phyloP scores from a whole-genome alignment of 2,329 filamentous ascomycete species.

The Penicillium sp. region DNA sequence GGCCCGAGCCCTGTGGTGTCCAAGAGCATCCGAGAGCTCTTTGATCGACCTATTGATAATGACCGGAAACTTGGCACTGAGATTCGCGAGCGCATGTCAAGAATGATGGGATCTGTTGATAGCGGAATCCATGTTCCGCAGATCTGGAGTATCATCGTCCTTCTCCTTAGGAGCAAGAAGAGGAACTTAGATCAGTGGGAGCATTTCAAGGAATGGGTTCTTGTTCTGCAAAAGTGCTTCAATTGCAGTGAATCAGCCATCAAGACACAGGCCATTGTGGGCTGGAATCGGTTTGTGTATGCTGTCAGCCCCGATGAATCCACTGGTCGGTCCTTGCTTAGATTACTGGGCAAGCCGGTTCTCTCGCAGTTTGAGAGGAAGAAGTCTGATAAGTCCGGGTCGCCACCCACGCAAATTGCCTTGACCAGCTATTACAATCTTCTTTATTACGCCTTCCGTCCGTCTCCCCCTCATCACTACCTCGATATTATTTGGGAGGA shows the following conservation, averaged over 20 bases:
- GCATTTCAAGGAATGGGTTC: constrained; percentile 71
- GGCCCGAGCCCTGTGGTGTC: constrained; percentile 68
- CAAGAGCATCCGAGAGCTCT: constrained; percentile 57
- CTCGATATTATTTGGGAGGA: constrained; percentile 77
- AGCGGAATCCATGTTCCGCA: constrained; percentile 70
- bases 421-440: constrained; percentile 76
- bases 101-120: constrained; percentile 62
- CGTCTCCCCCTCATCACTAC: constrained; percentile 62
- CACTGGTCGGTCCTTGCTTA: constrained; percentile 55
- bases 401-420: constrained; percentile 55
- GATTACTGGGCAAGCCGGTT: constrained; percentile 67
- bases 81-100: constrained; percentile 64
- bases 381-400: constrained; percentile 49
- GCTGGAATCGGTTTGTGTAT: constrained; percentile 83
- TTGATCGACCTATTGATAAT: constrained; percentile 52
- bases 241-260: constrained; percentile 71
- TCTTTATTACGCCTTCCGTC: constrained; percentile 78
- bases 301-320: constrained; percentile 64
- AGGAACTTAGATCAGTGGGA: constrained; percentile 65
- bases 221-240: constrained; percentile 77
- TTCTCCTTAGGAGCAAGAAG: constrained; percentile 67
- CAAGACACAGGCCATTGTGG: constrained; percentile 73
- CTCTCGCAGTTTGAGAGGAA: constrained; percentile 67
- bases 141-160: constrained; percentile 80
- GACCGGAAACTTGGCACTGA: constrained; percentile 66